These are phyloP conservation scores for Pyrus communis DNA, from an alignment of 306 rosid species.

Conservation along the genomic window DNA sequence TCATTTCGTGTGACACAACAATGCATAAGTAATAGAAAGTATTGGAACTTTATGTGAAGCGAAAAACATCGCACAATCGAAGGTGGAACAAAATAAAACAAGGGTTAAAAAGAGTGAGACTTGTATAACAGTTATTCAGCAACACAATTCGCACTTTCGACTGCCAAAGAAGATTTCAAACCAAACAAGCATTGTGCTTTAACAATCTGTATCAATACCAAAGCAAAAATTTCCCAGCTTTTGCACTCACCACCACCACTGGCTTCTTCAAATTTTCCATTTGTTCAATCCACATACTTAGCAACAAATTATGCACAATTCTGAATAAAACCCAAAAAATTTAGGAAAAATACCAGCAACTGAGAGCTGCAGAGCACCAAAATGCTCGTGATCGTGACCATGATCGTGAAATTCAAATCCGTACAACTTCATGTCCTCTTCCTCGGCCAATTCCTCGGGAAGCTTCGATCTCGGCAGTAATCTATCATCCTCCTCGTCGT, in stretches of 20 bases:
- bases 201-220: neutral
- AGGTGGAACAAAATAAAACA: neutral
- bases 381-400: conserved; percentile 17
- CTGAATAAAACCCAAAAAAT: neutral
- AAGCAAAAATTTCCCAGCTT: neutral
- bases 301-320: neutral
- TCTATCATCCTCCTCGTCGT: conserved; percentile 15
- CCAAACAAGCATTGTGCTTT: neutral
- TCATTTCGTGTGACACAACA: neutral
- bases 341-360: conserved; percentile 43
- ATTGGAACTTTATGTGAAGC: neutral
- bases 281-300: neutral
- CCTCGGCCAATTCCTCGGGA: conserved; percentile 94
- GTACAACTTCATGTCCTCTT: conserved; percentile 79
- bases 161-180: neutral
- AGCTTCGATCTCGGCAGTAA: conserved; percentile 26
- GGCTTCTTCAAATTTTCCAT: neutral
- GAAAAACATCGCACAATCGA: neutral
- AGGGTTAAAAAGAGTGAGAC: too few species aligned
- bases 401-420: conserved; percentile 51
- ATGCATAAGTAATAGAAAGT: too few species aligned
- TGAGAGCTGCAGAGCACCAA: conserved; percentile 38
- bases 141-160: too few species aligned
- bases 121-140: too few species aligned
- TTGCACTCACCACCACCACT: neutral